These are phyloP conservation scores for Graphilbum fragrans DNA, from an alignment of 2,329 filamentous ascomycete genomes.

Conservation along the genomic window DNA sequence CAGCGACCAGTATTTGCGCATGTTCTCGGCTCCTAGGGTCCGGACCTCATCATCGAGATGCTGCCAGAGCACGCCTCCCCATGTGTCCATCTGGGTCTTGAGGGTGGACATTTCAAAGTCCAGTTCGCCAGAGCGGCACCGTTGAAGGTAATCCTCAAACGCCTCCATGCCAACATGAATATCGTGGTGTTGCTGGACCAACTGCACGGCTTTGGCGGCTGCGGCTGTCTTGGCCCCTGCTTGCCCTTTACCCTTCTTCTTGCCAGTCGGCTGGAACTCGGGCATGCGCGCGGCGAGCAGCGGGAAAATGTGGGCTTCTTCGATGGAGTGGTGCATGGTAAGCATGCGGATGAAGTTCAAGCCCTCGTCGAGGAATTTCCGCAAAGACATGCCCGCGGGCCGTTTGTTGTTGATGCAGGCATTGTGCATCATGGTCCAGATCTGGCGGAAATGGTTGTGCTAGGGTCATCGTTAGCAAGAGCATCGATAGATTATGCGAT, in stretches of 20 bases:
- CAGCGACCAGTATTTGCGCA: slow-evolving; percentile 69
- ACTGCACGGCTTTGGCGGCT: slow-evolving; percentile 35
- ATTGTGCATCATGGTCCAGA: slow-evolving; percentile 60
- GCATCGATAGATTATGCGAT: neutral
- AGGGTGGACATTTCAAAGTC: slow-evolving; percentile 46
- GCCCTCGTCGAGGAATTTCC: slow-evolving; percentile 55
- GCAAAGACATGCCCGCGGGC: slow-evolving; percentile 51
- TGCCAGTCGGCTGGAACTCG: slow-evolving; percentile 45
- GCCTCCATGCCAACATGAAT: slow-evolving; percentile 68
- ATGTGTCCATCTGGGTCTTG: slow-evolving; percentile 61
- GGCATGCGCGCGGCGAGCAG: slow-evolving; percentile 66
- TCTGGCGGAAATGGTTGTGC: slow-evolving; percentile 66
- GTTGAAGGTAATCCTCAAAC: slow-evolving; percentile 52
- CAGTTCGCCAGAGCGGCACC: slow-evolving; percentile 49
- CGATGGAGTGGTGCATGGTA: slow-evolving; percentile 69
- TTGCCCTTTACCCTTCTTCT: slow-evolving; percentile 1
- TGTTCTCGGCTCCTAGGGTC: slow-evolving; percentile 71
- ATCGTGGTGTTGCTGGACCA: slow-evolving; percentile 62
- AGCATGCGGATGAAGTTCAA: slow-evolving; percentile 61
- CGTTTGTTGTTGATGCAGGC: slow-evolving; percentile 49
- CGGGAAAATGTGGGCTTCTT: slow-evolving; percentile 74
- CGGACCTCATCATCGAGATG: slow-evolving; percentile 79
- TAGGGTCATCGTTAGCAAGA: slow-evolving; percentile 17
- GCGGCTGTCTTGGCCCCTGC: neutral
- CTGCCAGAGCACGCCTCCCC: slow-evolving; percentile 66